Evolutionary conservation across 2,329 filamentous ascomycete genomes (phyloP).

Genomic region (Aspergillus calidoustus): DNA sequence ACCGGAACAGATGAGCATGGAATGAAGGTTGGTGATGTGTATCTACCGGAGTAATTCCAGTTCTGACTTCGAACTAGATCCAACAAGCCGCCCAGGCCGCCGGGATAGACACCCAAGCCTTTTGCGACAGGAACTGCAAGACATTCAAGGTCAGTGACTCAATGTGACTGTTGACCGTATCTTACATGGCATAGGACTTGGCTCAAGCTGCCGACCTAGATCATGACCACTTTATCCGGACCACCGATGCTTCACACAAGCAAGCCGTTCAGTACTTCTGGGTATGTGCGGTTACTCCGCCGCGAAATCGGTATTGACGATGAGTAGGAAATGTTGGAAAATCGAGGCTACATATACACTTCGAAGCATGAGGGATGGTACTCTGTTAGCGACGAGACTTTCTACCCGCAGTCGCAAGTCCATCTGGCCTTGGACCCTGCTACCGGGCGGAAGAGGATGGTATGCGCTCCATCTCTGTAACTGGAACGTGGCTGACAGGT

Average conservation of each 20-base stretch:
- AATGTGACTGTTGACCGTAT: not conserved
- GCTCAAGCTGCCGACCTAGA: slow-evolving; percentile 71
- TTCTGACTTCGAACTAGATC: slow-evolving; percentile 55
- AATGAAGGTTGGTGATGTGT: slow-evolving; percentile 69
- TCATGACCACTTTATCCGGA: slow-evolving; percentile 89
- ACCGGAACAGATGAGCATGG: slow-evolving; percentile 98
- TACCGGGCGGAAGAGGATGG: slow-evolving; percentile 82
- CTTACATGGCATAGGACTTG: slow-evolving; percentile 55
- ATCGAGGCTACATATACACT: slow-evolving; percentile 79
- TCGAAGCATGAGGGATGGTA: slow-evolving; percentile 94
- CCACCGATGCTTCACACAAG: slow-evolving; percentile 80
- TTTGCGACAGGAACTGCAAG: slow-evolving; percentile 83
- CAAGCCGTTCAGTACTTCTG: slow-evolving; percentile 89
- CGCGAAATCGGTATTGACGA: not conserved
- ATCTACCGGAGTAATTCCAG: not conserved
- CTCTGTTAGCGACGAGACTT: slow-evolving; percentile 93
- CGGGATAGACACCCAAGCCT: slow-evolving; percentile 74
- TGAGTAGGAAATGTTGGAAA: slow-evolving; percentile 67
- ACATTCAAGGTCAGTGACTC: slow-evolving; percentile 66
- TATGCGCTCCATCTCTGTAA: slow-evolving; percentile 28
- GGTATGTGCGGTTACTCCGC: slow-evolving; percentile 49
- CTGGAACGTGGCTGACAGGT: slow-evolving; percentile 18
- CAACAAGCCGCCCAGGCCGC: slow-evolving; percentile 80
- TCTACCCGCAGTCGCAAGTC: slow-evolving; percentile 80
- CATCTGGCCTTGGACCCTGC: slow-evolving; percentile 75